Evolutionary conservation across 306 rosid species (phyloP), one percentile per base, ranked within the genome.

Genomic region (Gillenia trifoliata): DNA sequence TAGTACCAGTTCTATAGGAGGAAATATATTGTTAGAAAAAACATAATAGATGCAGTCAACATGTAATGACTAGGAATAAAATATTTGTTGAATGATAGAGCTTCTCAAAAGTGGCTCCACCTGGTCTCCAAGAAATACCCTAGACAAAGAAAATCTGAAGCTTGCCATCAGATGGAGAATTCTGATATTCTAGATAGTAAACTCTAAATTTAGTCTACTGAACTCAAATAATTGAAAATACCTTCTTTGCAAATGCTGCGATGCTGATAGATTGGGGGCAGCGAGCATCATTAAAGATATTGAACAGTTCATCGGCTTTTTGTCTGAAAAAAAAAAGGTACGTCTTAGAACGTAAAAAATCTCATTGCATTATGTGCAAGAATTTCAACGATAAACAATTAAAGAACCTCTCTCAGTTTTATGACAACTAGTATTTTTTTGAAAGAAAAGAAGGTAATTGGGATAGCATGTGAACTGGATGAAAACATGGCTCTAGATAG

Each of bases 211-310:
- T 36, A 63, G 23, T 19, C 34, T 45, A 10, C 34, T 19, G 26
- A 59, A 52, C 23, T 66, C 64, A 77, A 74, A 52, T 43, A 31
- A 45, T 47, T 45, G 34, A 85, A 54, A 40, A 66, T 68, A 87
- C 98, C 97, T 85, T 91, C 77, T 85, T 91, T 41, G 88, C 91
- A 80, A 93, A 91, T 50, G 79, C 82, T 79, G 78, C 91, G 74
- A 72, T n/a, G 77, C 92, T 85, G 81, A 91, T 73, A 70, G 93
- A 80, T 72, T 78, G 96, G 31, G 96, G 98, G 75, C 85, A 85
- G 52, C 33, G 83, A 43, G 87, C 82, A 80, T 77, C 88, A 59
- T 75, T 81, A 66, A 93, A 78, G 81, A 89, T 82, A 78, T 85
- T 84, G 64, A 77, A 55, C 57, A 93, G 84, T 26, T 88, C 96